Base-by-base conservation (phyloP, 2,329 filamentous ascomycete genomes). In the Coniochaeta hoffmannii region DNA sequence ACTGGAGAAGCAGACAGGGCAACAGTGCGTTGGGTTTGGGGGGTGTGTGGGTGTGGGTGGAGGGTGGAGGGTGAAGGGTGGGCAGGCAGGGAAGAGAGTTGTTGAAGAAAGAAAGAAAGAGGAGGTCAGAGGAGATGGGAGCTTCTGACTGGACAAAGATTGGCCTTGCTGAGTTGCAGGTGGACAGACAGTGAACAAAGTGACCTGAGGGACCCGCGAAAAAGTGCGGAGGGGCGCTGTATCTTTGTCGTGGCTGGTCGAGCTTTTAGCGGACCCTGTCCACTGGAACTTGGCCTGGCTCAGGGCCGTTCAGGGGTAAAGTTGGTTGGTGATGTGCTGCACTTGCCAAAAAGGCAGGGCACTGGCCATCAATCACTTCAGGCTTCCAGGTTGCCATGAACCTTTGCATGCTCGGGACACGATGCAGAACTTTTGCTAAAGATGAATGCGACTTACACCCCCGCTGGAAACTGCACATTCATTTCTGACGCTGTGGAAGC, bases 1-100 rank as follows among this genome's bases (percentile, higher is more conserved):
- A 51, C 49, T 51, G 31, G 28, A 51, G 49, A 51, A 51, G 31
- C 49, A 51, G 46, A 46, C 36, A 41, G 36, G 41, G 24, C 41
- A 46, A 46, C 41, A 46, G 36, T 41, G 36, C 36, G 36, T 41
- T 41, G 17, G 24, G 41, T 8, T 46, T 46, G 9, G 38, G 38
- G 41, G 41, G 22, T 32, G 30, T 32, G 41, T 17, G 38, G 6
- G 38, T 24, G 38, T 26, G 38, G 38, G 38, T 44, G 38, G 38
- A 44, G 35, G 35, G 35, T 17, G 35, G 38, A 24, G 22, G 17
- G 38, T 44, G 17, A 22, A 24, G 17, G 24, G 22, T 44, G 17
- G 24, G 22, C 19, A 26, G 41, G 41, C 41, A 46, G 41, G 41
- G 41, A 46, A 46, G 22, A 46, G 41, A 28, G 41, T 46, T 46